Conservation (phyloP, 2,329 filamentous ascomycete genomes). For the Chrysosphaeria jannelii region DNA sequence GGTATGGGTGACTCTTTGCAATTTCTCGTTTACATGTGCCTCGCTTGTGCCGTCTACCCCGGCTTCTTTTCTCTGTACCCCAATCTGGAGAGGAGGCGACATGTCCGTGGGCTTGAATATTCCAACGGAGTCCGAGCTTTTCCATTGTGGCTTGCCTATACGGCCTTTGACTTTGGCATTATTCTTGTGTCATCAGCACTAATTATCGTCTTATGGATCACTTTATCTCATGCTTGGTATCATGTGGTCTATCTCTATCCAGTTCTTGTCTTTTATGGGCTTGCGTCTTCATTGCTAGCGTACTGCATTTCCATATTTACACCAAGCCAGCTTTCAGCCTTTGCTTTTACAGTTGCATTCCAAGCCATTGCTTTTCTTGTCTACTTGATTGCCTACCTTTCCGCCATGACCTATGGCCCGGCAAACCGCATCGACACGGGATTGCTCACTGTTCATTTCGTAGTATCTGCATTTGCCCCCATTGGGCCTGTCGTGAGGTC, state of each 20-base stretch:
- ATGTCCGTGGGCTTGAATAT: constrained; percentile 65
- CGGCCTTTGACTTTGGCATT: constrained; percentile 50
- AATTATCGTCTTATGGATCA: constrained; percentile 36
- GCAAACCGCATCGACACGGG: constrained; percentile 35
- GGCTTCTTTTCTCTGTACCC: constrained; percentile 75
- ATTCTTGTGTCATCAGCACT: constrained; percentile 36
- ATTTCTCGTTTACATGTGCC: constrained; percentile 50
- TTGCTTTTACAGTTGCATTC: constrained; percentile 50
- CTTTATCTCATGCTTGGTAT: constrained; percentile 38
- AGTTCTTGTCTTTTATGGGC: constrained; percentile 50
- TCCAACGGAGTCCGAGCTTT: constrained; percentile 65
- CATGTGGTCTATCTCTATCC: constrained; percentile 55
- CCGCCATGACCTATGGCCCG: constrained; percentile 43
- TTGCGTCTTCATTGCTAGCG: constrained; percentile 44
- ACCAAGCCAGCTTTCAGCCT: constrained; percentile 52
- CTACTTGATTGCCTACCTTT: constrained; percentile 42
- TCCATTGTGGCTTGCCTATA: constrained; percentile 64
- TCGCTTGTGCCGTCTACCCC: constrained; percentile 51
- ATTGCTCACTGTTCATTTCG: constrained; percentile 42
- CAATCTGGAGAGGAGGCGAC: constrained; percentile 49
- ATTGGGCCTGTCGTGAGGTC: constrained; percentile 46
- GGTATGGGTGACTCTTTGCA: constrained; percentile 44
- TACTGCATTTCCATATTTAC: constrained; percentile 63
- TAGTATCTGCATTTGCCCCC: constrained; percentile 43
- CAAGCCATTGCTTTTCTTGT: constrained; percentile 43